These are phyloP conservation scores for Kuraishia hungarica DNA, from an alignment of 805 yeast species.

Conservation along the genomic window DNA sequence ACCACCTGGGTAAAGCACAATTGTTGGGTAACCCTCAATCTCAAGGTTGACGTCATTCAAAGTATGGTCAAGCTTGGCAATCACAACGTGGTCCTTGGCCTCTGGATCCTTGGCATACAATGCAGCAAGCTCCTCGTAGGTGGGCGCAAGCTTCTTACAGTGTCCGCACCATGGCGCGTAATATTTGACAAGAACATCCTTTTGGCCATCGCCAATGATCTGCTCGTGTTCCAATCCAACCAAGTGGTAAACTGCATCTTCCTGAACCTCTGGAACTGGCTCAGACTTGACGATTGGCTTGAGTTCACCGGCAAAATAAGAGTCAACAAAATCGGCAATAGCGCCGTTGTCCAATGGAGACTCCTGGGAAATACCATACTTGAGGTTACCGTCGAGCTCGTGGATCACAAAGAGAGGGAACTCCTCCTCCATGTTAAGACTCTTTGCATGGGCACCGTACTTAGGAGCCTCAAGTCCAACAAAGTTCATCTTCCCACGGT, in stretches of 20 bases:
- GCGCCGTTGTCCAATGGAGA: conserved; percentile 38
- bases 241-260: conserved; percentile 54
- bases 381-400: conserved; percentile 55
- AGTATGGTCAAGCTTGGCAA: conserved; percentile 89
- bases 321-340: conserved; percentile 53
- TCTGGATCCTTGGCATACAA: conserved; percentile 44
- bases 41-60: conserved; percentile 74
- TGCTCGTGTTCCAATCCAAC: conserved; percentile 81
- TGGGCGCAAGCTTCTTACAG: conserved; percentile 86
- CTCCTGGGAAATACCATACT: conserved; percentile 68
- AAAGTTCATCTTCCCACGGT: conserved; percentile 76
- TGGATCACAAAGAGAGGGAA: conserved; percentile 92
- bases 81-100: conserved; percentile 45
- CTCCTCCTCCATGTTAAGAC: conserved; percentile 73
- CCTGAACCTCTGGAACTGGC: conserved; percentile 77
- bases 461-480: conserved; percentile 78
- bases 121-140: conserved; percentile 78
- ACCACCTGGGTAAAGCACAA: conserved; percentile 85
- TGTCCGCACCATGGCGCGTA: conserved; percentile 99
- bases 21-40: conserved; percentile 87
- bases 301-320: conserved; percentile 55
- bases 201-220: conserved; percentile 44
- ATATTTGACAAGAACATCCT: conserved; percentile 80
- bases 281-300: conserved; percentile 77
- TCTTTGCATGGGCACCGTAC: conserved; percentile 82